Percentiles rank a stretch among this genome's conserved stretches.
These are phyloP conservation scores for Avena eriantha DNA, from an alignment of 176 grass and related monocot species.

Conservation along the genomic window DNA sequence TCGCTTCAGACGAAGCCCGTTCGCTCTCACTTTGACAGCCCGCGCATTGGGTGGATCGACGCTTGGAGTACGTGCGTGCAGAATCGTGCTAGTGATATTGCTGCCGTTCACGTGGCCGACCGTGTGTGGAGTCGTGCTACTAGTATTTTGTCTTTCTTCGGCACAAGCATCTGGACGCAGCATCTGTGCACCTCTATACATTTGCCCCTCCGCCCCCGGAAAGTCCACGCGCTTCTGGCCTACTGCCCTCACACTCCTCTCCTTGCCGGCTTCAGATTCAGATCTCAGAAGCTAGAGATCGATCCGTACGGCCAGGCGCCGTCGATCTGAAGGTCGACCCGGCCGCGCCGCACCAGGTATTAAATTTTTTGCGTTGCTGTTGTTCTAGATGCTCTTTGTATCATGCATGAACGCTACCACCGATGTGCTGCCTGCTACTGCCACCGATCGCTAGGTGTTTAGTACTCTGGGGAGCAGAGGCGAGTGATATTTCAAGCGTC, in stretches of 20 bases:
- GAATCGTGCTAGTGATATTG: background rate
- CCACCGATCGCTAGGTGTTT: too few species aligned
- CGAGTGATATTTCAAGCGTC: background rate
- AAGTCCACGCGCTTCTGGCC: background rate
- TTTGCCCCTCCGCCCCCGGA: background rate
- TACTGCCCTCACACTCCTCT: background rate
- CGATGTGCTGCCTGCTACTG: too few species aligned
- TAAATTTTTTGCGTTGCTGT: background rate
- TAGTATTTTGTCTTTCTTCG: background rate
- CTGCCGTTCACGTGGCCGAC: background rate
- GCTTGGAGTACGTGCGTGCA: too few species aligned
- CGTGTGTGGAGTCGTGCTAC: background rate
- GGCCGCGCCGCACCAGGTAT: background rate
- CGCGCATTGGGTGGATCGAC: too few species aligned
- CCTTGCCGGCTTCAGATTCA: background rate
- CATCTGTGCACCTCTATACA: background rate
- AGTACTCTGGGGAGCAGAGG: too few species aligned
- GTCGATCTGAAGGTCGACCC: background rate
- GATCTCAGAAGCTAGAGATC: background rate
- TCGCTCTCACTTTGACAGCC: too few species aligned
- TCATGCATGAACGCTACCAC: background rate
- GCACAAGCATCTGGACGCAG: background rate
- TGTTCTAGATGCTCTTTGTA: background rate
- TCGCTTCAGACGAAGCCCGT: too few species aligned
- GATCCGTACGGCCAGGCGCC: too few species aligned